These are phyloP conservation scores for Rhizophagus sp. DNA, from an alignment of 192 early-diverging fungal genomes.

Conservation along the genomic window DNA sequence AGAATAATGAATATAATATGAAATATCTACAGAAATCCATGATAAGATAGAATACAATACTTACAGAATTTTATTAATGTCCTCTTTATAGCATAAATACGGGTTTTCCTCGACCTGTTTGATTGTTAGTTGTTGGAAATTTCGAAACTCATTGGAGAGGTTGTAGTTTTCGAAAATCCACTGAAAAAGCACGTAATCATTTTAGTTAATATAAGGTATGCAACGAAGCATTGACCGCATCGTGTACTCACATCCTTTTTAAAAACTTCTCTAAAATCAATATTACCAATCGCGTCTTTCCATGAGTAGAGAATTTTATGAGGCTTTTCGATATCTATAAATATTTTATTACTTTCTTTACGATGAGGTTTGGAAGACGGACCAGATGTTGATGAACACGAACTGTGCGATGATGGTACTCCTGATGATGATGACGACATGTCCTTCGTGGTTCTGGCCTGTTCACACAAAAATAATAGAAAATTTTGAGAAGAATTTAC, in stretches of 20 bases:
- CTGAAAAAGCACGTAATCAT: slow-evolving; percentile 9
- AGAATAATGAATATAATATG: slow-evolving; percentile 19
- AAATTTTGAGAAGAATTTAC: too few species aligned
- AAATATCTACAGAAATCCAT: slow-evolving; percentile 2
- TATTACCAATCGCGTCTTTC: too few species aligned
- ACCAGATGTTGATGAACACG: too few species aligned
- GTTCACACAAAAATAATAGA: too few species aligned
- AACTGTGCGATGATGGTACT: fast-evolving
- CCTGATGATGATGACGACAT: too few species aligned
- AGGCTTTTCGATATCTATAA: too few species aligned
- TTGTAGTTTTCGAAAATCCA: slow-evolving; percentile 23
- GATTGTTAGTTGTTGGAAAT: slow-evolving; percentile 18
- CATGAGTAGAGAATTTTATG: too few species aligned
- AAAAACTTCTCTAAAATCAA: too few species aligned
- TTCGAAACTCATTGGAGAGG: slow-evolving; percentile 18
- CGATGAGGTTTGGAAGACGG: too few species aligned
- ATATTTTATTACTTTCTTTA: too few species aligned
- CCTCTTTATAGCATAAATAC: slow-evolving; percentile 14
- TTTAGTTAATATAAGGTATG: not conserved
- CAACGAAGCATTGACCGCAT: not conserved
- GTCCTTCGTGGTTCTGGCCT: too few species aligned
- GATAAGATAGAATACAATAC: slow-evolving; percentile 1
- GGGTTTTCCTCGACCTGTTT: slow-evolving; percentile 17
- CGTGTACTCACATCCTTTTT: not conserved
- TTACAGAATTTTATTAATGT: slow-evolving; percentile 21